phyloP scores from a whole-genome alignment of 2,329 filamentous ascomycete species.

The Penicillium sp. region DNA sequence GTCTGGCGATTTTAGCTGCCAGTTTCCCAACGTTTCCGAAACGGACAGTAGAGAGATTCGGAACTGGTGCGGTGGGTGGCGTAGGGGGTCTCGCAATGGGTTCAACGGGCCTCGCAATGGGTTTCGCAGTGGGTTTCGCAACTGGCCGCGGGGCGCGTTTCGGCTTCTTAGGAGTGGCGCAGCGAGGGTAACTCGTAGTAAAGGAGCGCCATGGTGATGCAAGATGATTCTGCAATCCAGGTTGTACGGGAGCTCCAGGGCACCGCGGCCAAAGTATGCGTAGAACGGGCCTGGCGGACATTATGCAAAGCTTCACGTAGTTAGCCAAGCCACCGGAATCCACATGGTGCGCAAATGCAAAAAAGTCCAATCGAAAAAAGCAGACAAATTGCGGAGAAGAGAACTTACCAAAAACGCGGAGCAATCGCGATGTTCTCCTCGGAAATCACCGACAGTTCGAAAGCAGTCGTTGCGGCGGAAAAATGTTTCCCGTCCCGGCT shows the following conservation, averaged over 20 bases:
- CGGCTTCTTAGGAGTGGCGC: conserved; percentile 16
- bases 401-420: conserved; percentile 14
- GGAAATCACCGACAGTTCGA: conserved; percentile 20
- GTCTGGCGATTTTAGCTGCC: conserved; percentile 48
- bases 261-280: conserved; percentile 26
- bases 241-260: conserved; percentile 15
- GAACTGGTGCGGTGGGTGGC: neutral
- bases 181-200: conserved; percentile 25
- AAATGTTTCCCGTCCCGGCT: conserved; percentile 40
- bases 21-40: conserved; percentile 46
- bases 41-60: neutral
- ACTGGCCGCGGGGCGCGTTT: conserved; percentile 2
- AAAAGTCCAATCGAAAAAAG: neutral
- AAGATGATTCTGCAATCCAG: conserved; percentile 11
- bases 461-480: conserved; percentile 31
- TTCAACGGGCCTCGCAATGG: neutral
- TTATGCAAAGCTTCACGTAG: conserved; percentile 15
- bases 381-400: neutral
- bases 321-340: conserved; percentile 8
- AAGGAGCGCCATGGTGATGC: conserved; percentile 28
- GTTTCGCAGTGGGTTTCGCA: neutral
- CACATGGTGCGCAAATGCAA: neutral
- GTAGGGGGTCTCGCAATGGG: neutral
- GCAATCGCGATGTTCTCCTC: conserved; percentile 22
- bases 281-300: conserved; percentile 31